Percentiles rank a stretch among this genome's conserved stretches.
These are phyloP conservation scores for Podaxis pistillaris DNA, from an alignment of 768 basidiomycete species.

Conservation along the genomic window DNA sequence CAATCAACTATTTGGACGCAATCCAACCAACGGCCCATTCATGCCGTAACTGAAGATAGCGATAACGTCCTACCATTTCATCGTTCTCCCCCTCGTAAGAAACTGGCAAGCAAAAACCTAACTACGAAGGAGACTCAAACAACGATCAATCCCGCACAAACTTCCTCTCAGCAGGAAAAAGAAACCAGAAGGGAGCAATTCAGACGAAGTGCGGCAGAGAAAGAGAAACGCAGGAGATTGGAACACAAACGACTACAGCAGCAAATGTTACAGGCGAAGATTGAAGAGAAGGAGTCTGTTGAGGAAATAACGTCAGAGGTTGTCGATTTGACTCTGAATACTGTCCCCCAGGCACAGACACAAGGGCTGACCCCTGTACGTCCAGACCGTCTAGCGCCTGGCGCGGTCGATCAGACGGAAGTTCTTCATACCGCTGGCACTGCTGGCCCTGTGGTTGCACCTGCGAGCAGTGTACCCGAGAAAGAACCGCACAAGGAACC, in stretches of 20 bases:
- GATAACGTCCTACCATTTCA: neutral
- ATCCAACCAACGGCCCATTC: neutral
- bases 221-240: constrained; percentile 3
- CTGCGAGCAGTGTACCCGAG: neutral
- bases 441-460: neutral
- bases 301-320: constrained; percentile 5
- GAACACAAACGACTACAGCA: constrained; percentile 3
- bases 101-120: neutral
- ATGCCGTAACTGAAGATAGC: neutral
- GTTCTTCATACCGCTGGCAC: neutral
- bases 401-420: neutral
- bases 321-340: neutral
- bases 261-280: neutral
- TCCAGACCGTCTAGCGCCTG: neutral
- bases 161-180: constrained; percentile 1
- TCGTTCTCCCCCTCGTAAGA: neutral
- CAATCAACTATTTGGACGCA: neutral
- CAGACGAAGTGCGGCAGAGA: constrained; percentile 4
- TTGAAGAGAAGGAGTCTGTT: neutral
- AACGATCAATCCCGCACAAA: neutral
- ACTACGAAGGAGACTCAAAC: neutral
- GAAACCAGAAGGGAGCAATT: constrained; percentile 2
- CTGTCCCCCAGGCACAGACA: neutral
- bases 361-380: neutral
- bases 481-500: constrained; percentile 4